Conservation (phyloP, 805 yeast species). For the Yamadazyma akitaensis region DNA sequence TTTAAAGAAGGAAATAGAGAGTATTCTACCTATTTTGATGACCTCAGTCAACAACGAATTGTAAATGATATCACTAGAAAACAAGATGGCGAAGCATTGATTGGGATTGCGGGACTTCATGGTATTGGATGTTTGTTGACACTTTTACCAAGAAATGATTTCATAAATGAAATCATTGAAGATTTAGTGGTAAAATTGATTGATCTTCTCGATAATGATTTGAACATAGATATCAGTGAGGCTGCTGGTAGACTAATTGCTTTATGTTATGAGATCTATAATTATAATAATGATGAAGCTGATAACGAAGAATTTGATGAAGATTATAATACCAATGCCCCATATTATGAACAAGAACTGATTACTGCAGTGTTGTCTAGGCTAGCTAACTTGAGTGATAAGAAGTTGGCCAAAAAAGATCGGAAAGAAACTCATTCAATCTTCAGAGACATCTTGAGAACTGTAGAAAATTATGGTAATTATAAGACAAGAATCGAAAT, state of each 20-base stretch:
- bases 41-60: constrained; percentile 30
- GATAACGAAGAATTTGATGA: constrained; percentile 37
- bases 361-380: constrained; percentile 38
- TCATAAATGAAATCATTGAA: constrained; percentile 40
- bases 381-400: constrained; percentile 51
- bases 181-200: constrained; percentile 35
- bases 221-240: constrained; percentile 44
- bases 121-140: constrained; percentile 46
- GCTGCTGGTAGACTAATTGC: constrained; percentile 58
- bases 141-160: constrained; percentile 41
- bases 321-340: constrained; percentile 45
- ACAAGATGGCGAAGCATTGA: constrained; percentile 31
- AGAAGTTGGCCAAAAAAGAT: constrained; percentile 59
- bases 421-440: constrained; percentile 57
- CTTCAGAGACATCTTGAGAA: constrained; percentile 53
- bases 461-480: constrained; percentile 42
- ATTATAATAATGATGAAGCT: constrained; percentile 37
- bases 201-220: constrained; percentile 40
- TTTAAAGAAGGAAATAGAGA: constrained; percentile 42
- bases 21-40: constrained; percentile 37
- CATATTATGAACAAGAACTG: constrained; percentile 53
- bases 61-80: constrained; percentile 29
- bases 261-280: constrained; percentile 51
- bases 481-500: constrained; percentile 31
- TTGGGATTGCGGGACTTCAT: constrained; percentile 44